phyloP scores from a whole-genome alignment of 192 early-diverging fungal genomes.

The Coemansia javaensis region DNA sequence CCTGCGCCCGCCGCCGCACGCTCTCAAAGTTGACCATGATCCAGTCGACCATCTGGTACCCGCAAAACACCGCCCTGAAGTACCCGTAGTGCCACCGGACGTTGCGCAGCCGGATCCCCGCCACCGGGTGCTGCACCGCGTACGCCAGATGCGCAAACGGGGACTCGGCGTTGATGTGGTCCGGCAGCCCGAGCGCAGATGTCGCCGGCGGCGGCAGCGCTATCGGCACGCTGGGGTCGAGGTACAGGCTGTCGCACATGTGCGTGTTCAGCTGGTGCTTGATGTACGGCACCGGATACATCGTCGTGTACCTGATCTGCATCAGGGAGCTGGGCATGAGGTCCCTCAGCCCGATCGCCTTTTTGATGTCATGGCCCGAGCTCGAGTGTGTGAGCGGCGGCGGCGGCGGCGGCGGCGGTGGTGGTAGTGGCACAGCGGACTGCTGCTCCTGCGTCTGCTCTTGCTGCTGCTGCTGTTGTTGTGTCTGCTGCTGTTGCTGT shows the following conservation, averaged over 20 bases:
- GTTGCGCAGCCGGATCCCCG: conserved; percentile 66
- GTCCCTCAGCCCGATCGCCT: conserved; percentile 17
- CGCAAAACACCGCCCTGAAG: conserved; percentile 70
- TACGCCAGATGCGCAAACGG: conserved; percentile 54
- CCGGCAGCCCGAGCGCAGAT: conserved; percentile 1
- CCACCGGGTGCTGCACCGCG: conserved; percentile 65
- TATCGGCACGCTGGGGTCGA: conserved; percentile 21
- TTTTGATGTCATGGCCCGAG: conserved; percentile 9
- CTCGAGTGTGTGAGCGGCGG: background rate
- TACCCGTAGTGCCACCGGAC: conserved; percentile 81
- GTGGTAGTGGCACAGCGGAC: no score
- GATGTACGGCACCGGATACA: conserved; percentile 32
- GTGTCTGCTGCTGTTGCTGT: background rate
- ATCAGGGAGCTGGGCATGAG: conserved; percentile 37
- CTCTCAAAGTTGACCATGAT: conserved; percentile 69
- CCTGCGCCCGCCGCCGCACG: conserved; percentile 69
- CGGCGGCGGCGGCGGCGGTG: background rate
- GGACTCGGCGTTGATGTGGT: conserved; percentile 49
- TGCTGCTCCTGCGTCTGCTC: conserved; percentile 5
- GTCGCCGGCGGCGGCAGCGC: conserved; percentile 25
- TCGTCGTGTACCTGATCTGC: conserved; percentile 42
- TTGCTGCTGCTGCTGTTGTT: conserved; percentile 1
- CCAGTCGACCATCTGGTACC: conserved; percentile 88
- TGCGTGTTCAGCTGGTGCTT: conserved; percentile 26
- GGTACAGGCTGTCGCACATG: conserved; percentile 24